Percentiles rank a stretch among this genome's conserved stretches.
These are phyloP conservation scores for Mucor sp. DNA, from an alignment of 371 early-diverging fungal genomes.

Conservation along the genomic window DNA sequence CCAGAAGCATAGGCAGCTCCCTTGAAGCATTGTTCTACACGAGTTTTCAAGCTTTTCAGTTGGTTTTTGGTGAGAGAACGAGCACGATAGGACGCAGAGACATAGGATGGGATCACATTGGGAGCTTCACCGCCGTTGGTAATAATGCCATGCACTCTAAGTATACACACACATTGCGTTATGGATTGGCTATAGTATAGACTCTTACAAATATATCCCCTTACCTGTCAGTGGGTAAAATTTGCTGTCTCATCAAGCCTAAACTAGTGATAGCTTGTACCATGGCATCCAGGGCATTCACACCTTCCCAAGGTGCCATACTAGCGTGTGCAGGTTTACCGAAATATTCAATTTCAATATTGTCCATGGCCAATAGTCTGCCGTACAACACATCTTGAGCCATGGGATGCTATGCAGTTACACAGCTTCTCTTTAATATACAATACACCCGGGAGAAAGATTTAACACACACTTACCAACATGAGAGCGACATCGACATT, in stretches of 20 bases:
- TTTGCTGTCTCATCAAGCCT: conserved; percentile 73
- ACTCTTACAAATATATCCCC: background rate
- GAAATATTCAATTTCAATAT: conserved; percentile 55
- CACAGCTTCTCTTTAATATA: background rate
- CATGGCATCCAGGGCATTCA: conserved; percentile 77
- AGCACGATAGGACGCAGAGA: conserved; percentile 53
- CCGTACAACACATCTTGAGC: background rate
- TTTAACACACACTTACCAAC: conserved; percentile 32
- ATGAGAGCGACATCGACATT: conserved; percentile 72
- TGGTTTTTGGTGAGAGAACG: conserved; percentile 56
- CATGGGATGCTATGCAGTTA: background rate
- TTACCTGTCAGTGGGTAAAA: conserved; percentile 52
- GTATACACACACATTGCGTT: too few species aligned
- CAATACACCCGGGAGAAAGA: background rate
- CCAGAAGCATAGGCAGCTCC: conserved; percentile 70
- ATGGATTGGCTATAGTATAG: background rate
- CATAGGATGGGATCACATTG: conserved; percentile 63
- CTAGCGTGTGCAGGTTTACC: conserved; percentile 68
- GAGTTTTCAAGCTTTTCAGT: conserved; percentile 46
- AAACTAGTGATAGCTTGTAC: conserved; percentile 60
- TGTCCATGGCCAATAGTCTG: conserved; percentile 43
- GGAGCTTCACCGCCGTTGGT: conserved; percentile 65
- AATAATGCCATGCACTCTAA: conserved; percentile 75
- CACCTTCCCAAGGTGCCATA: conserved; percentile 61
- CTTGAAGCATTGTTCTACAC: conserved; percentile 59